A percentile compares a stretch with the other conserved stretches of the same genome.
These are phyloP conservation scores for Aleurites moluccanus DNA, from an alignment of 441 rosid species.

Conservation along the genomic window DNA sequence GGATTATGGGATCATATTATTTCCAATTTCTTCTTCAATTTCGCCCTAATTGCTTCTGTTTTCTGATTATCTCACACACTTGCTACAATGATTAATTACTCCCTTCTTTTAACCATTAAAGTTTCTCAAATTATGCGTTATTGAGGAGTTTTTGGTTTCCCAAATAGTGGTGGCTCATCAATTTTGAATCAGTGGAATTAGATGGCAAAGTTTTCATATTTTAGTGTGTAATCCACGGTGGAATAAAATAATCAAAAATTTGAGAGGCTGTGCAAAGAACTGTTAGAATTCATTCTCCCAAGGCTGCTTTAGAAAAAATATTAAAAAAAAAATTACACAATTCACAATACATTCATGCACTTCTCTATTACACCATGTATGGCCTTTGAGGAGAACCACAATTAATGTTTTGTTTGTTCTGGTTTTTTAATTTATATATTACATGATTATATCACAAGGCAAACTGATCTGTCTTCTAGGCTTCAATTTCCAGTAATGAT, in stretches of 20 bases:
- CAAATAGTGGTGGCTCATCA: background rate
- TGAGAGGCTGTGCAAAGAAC: background rate
- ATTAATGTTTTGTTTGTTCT: background rate
- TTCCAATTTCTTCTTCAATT: background rate
- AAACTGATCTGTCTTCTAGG: no score
- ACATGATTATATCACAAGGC: no score
- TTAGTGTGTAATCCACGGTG: background rate
- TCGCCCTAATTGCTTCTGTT: background rate
- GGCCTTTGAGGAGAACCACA: background rate
- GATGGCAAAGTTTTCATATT: background rate
- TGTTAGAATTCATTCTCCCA: background rate
- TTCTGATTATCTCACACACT: no score
- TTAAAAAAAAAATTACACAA: background rate
- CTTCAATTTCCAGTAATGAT: background rate
- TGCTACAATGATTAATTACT: background rate
- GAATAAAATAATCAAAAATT: background rate
- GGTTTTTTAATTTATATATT: no score
- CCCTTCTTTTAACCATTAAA: background rate
- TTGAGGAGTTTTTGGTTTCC: background rate
- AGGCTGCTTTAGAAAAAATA: background rate
- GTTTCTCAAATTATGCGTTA: background rate
- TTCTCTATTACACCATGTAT: background rate
- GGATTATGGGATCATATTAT: no score
- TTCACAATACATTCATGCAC: constrained; percentile 4
- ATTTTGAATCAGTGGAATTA: background rate